A percentile compares a stretch with the other conserved stretches of the same genome.
Evolutionary conservation across 176 grass and related monocot genomes (phyloP).

Genomic region (Metroxylon sagu): DNA sequence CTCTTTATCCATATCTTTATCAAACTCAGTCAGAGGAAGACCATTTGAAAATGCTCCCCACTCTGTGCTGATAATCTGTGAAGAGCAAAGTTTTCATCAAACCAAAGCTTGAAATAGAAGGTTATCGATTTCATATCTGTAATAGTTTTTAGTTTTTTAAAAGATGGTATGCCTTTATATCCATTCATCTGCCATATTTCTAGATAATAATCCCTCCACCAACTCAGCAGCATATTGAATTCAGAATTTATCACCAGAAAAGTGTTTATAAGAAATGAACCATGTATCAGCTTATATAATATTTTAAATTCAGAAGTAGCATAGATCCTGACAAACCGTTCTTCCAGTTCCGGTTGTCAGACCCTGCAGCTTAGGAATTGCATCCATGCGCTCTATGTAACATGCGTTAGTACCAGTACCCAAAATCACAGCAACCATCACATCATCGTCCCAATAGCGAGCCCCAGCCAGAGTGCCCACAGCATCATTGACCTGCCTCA

Average conservation of each 20-base stretch:
- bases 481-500: conserved; percentile 35
- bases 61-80: conserved; percentile 53
- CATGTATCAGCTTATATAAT: too few species aligned
- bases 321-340: conserved; percentile 21
- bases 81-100: not conserved
- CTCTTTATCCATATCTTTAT: conserved; percentile 50
- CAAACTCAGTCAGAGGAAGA: conserved; percentile 66
- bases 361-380: conserved; percentile 43
- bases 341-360: conserved; percentile 36
- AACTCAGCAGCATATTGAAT: too few species aligned
- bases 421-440: conserved; percentile 42
- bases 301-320: too few species aligned
- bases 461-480: conserved; percentile 38
- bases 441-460: conserved; percentile 49
- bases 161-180: too few species aligned
- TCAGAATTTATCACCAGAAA: too few species aligned
- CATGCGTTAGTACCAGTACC: conserved; percentile 64
- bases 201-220: too few species aligned
- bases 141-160: too few species aligned
- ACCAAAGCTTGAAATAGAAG: conserved; percentile 18
- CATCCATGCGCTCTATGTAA: conserved; percentile 37
- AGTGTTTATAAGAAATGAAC: too few species aligned
- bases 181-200: too few species aligned
- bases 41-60: conserved; percentile 64
- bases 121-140: not conserved